Base-by-base conservation (phyloP, 1,284 basidiomycete species). In the Ceratobasidium papillatum region DNA sequence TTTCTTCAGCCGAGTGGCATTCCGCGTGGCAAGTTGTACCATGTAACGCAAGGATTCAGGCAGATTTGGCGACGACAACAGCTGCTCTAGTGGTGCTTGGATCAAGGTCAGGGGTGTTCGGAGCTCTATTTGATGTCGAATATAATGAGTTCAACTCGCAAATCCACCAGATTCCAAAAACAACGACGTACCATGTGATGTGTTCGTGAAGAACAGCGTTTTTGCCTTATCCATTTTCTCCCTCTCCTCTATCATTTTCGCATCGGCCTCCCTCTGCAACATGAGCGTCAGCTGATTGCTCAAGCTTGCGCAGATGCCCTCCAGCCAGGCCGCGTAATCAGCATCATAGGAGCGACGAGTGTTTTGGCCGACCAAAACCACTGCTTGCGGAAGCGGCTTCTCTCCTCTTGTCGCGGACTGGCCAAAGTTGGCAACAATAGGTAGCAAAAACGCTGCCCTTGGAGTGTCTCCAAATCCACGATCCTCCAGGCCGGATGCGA, bases 181-280 rank as follows among this genome's bases (percentile, higher is more conserved):
- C 8, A 27, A 22, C 34, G 12, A 25, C 49, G 41, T 27, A 59
- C 66, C 81, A 74, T 82, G 81, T 41, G 79, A 80, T 3, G 78
- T 80, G 43, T 80, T 80, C 64, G 78, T 80, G 73, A 82, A 81
- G n/a, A n/a, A n/a, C n/a, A n/a, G n/a, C n/a, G n/a, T n/a, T n/a
- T n/a, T n/a, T n/a, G n/a, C n/a, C n/a, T 78, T 75, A 75, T 82
- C 81, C 54, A 82, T 76, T 49, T 78, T 75, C 30, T 77, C 76
- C 5, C 80, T 74, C 62, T 81, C 78, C 38, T 52, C 47, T 8
- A 52, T 52, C 30, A 69, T 36, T 27, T 22, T 52, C 30, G 43
- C 36, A 34, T 69, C 66, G 3, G 47, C 66, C 38, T 69, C 66
- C 12, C 49, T 32, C 22, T 69, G 66, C 12, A 69, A 32, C 27